Evolutionary conservation across 345 rosid genomes (phyloP), one percentile per base, ranked within the genome.

Genomic region (Erucastrum elatum): DNA sequence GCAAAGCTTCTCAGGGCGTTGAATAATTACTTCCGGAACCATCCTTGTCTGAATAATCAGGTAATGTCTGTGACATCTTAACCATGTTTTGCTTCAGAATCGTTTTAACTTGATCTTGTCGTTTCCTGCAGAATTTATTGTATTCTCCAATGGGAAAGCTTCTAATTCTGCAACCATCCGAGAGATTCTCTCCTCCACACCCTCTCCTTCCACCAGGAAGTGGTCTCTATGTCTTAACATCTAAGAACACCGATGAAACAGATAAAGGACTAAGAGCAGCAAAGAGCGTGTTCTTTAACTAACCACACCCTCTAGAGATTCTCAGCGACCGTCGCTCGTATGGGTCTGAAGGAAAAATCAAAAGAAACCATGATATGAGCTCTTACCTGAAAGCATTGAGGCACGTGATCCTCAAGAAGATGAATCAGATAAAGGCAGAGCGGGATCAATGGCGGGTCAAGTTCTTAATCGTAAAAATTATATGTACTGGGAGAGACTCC

Each of bases 281-380:
- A 12, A 84, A 85, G 80, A 86, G 69, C 53, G 80, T 84, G 41
- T 96, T 93, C 87, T 82, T 96, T 44, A 93, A 93, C 79, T 89
- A 98, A 8, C 99, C 99, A n/a, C 99, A 96, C 72, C 99, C 99
- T 3, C 86, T 93, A 6, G 99, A 96, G 87, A 93, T 93, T 82
- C 86, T 96, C 33, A 88, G 96, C 12, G 98, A 96, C 59, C 87
- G 91, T 30, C 56, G 84, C 12, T 92, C 99, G 15, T 96, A 96
- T 62, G 99, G 98, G 51, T 85, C 96, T 0, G 21, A 21, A 21
- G 99, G 98, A 62, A 83, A 88, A 81, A 91, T 96, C 75, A 88
- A 86, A 56, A 88, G 97, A 84, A 90, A 96, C 78, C 99, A 96
- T 26, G 97, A 96, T 85, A 87, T 96, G 91, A 88, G 84, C 71